Evolutionary conservation across 1,139 yeast species (phyloP).

Genomic region (Saccharomyces uvarum): DNA sequence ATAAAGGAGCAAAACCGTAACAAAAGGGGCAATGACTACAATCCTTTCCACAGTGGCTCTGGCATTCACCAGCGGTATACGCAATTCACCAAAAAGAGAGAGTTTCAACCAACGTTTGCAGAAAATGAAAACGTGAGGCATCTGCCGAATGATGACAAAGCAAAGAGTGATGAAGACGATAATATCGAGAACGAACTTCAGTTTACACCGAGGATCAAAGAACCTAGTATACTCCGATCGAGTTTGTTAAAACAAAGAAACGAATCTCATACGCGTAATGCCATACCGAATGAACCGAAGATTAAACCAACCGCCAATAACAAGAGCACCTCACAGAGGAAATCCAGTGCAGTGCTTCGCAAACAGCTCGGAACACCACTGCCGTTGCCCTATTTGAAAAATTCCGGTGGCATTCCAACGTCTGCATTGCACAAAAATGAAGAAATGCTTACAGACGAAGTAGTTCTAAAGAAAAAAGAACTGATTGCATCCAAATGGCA

Average conservation of each 20-base stretch:
- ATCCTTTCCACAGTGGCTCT: background rate
- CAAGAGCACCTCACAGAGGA: background rate
- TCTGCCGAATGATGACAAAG: background rate
- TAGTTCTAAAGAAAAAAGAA: conserved; percentile 17
- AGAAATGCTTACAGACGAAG: conserved; percentile 11
- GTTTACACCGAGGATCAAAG: conserved; percentile 15
- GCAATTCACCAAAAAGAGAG: background rate
- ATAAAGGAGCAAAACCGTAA: background rate
- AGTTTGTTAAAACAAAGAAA: background rate
- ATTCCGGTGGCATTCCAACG: background rate
- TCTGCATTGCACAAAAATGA: background rate
- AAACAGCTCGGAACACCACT: conserved; percentile 32
- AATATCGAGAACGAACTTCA: conserved; percentile 17
- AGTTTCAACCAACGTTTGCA: background rate
- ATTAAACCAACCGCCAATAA: background rate
- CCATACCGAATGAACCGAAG: background rate
- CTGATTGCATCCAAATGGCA: background rate
- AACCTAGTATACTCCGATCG: background rate
- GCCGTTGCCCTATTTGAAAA: conserved; percentile 32
- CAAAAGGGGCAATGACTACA: background rate
- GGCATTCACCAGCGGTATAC: background rate
- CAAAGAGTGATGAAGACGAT: conserved; percentile 13
- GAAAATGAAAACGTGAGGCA: background rate
- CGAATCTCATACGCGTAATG: background rate
- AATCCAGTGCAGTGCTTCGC: background rate